Evolutionary conservation across 1,284 basidiomycete genomes (phyloP).

Genomic region (Cryptococcus deneoformans): DNA sequence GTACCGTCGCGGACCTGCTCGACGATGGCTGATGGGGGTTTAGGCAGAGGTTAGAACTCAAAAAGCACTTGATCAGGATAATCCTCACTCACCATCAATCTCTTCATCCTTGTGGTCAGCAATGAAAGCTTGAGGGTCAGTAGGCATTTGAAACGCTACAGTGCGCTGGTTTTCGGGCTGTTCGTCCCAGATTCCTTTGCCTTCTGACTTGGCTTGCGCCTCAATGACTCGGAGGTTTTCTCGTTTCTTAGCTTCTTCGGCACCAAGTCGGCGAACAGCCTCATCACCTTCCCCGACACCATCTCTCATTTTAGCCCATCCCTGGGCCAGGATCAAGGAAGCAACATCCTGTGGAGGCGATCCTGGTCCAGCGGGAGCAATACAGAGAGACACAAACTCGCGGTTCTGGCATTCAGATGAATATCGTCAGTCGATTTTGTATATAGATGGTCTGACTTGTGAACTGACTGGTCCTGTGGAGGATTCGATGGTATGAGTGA

Average conservation of each 20-base stretch:
- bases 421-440: not conserved
- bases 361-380: conserved; percentile 38
- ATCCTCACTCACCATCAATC: conserved; percentile 63
- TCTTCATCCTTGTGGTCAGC: conserved; percentile 85
- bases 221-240: conserved; percentile 60
- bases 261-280: conserved; percentile 48
- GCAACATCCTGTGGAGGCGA: conserved; percentile 61
- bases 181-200: conserved; percentile 78
- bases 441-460: not conserved
- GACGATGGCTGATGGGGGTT: conserved; percentile 65
- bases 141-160: conserved; percentile 84
- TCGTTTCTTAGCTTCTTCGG: conserved; percentile 70
- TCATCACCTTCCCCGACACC: conserved; percentile 50
- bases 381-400: conserved; percentile 47
- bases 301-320: conserved; percentile 93
- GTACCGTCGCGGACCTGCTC: conserved; percentile 94
- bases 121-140: conserved; percentile 84
- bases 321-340: conserved; percentile 72
- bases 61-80: not conserved
- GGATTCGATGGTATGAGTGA: conserved; percentile 41
- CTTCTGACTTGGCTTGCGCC: conserved; percentile 70
- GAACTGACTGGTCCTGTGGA: conserved; percentile 9
- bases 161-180: conserved; percentile 68
- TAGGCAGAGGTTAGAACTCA: not conserved
- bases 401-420: conserved; percentile 24